Evolutionary conservation across 73 alveolate species (phyloP), one percentile per base, ranked within the genome.

Genomic region (Uronychia setigera): DNA sequence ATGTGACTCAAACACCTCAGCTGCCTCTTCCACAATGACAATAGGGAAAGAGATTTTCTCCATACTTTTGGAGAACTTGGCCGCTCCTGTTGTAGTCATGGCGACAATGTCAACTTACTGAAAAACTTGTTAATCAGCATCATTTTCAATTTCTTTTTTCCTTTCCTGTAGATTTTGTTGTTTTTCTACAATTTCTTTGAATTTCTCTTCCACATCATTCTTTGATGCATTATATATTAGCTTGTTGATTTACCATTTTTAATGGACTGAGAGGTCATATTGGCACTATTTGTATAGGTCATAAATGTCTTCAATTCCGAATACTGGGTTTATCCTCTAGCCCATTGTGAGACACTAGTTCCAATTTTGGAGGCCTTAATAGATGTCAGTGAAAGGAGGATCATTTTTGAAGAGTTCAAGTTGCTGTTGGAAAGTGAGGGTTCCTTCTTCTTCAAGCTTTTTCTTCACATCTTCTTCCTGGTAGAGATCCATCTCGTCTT

Each of bases 21-120:
- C 99, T 0, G 99, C 99, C 83, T 96, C 99, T 82, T 96, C 99
- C 0, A 96, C 92, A 25, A 96, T 89, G 80, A 94, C 90, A 1
- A 94, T 93, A 34, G 92, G 95, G 80, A 91, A 93, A 33, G 92
- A 92, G 80, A 86, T 87, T 59, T 88, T 88, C 83, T 88, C 94
- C 58, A 96, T 77, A 33, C 89, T 83, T 27, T 94, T 92, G 34
- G 88, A 79, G 77, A 91, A 93, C 90, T 93, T 96, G 13, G 98
- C 95, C 35, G 94, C 85, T 60, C 99, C 99, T 19, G 97, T 95
- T 35, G 97, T 92, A 67, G 99, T 96, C 96, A 93, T 94, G 30
- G 98, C 99, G 29, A 96, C 91, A 77, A 96, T 93, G 81, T 91
- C 77, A 13, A 28, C 74, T 26, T 11, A 29, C 27, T 33, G 9